These are phyloP conservation scores for Mycena vitilis DNA, from an alignment of 768 basidiomycete species.

Conservation along the genomic window DNA sequence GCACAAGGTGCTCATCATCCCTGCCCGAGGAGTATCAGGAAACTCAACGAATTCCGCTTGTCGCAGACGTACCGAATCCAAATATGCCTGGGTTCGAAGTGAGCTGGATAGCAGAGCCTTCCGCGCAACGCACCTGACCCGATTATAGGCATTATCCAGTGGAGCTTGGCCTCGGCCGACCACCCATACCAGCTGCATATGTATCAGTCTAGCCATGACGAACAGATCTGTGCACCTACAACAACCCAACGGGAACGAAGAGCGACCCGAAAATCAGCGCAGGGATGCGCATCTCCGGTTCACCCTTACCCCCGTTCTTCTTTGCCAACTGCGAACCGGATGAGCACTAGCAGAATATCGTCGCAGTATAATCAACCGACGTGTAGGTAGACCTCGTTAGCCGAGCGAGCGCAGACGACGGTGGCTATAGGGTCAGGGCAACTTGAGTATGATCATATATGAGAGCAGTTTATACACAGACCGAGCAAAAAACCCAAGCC, in stretches of 20 bases:
- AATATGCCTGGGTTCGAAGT: slow-evolving; percentile 50
- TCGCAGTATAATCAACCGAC: slow-evolving; percentile 40
- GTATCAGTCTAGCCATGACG: background rate
- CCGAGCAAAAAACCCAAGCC: slow-evolving; percentile 51
- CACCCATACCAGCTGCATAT: slow-evolving; percentile 76
- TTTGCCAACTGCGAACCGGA: slow-evolving; percentile 40
- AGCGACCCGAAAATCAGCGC: slow-evolving; percentile 62
- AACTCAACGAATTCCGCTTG: background rate
- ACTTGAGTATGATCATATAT: background rate
- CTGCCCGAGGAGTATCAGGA: slow-evolving; percentile 40
- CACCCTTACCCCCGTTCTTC: slow-evolving; percentile 57
- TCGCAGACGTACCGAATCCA: slow-evolving; percentile 54
- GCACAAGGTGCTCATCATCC: slow-evolving; percentile 68
- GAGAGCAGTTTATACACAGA: slow-evolving; percentile 12
- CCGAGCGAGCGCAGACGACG: slow-evolving; percentile 45
- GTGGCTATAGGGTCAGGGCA: slow-evolving; percentile 41
- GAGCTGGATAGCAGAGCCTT: background rate
- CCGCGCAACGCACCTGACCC: slow-evolving; percentile 52
- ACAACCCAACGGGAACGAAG: slow-evolving; percentile 61
- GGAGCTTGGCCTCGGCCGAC: slow-evolving; percentile 69
- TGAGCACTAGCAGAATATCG: background rate
- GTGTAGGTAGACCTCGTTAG: slow-evolving; percentile 47
- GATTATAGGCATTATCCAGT: slow-evolving; percentile 81
- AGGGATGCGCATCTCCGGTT: slow-evolving; percentile 67
- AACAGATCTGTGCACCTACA: slow-evolving; percentile 47